Evolutionary conservation across 1,284 basidiomycete species (phyloP), one percentile per base, ranked within the genome.

Genomic region (Volvariella volvacea): DNA sequence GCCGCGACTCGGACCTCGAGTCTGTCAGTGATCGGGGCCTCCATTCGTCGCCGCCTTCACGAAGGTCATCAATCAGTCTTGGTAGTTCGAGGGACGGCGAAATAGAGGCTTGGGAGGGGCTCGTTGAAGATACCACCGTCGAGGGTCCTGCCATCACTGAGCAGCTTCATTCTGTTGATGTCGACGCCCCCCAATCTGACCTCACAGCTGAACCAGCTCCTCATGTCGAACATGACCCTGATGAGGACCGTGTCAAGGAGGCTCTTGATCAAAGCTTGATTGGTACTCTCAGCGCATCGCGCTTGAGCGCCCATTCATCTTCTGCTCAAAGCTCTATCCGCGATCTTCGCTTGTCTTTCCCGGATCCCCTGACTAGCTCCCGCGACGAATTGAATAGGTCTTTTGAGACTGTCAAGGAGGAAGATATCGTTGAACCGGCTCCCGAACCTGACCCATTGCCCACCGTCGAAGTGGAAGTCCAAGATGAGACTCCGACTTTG

Each of bases 251-350:
- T 40, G 76, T 86, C 54, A 80, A 74, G 52, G 81, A 78, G 52
- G 84, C 74, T 14, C 73, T 87, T 48, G 82, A 87, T 60, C 83
- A 87, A 63, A 88, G 83, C 63, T 74, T 88, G 66, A 72, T 83
- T 56, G 82, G 84, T 61, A 87, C 83, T 14, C 70, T 87, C 49
- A 81, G 75, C 63, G 71, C 76, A 41, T 85, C 84, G 43, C 78
- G 82, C 52, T 59, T 76, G 44, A 64, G 67, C 49, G 59, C 58
- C 36, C 70, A 71, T 51, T 61, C 66, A 21, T 72, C 76, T 39
- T 73, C 78, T 48, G 60, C 72, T 41, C 80, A 80, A 47, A 71
- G 56, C 45, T 76, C 78, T 17, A 64, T 79, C 38, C 80, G 78
- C 58, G 83, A 87, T 63, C 73, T 88, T 50, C 75, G 81, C 52